Evolutionary conservation across 2,329 filamentous ascomycete species (phyloP), one percentile per base, ranked within the genome.

Genomic region (Pseudofabraea citricarpa): DNA sequence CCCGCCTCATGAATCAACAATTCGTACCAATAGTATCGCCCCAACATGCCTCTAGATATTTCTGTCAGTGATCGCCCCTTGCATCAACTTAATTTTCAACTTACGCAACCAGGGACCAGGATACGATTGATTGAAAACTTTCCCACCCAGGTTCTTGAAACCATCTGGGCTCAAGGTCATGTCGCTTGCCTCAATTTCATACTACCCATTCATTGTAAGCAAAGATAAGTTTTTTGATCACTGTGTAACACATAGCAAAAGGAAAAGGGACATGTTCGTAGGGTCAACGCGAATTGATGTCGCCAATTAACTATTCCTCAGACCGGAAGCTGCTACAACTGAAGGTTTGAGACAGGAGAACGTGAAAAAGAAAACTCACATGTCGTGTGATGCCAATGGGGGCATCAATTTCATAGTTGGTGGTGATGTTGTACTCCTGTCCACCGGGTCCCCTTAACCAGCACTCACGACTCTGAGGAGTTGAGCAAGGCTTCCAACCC

Each of bases 21-120:
- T n/a, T n/a, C n/a, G n/a, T n/a, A n/a, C n/a, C n/a, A n/a, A n/a
- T n/a, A n/a, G n/a, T n/a, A n/a, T 47, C 45, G 8, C 39, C 43
- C 38, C 41, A 48, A 18, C 39, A 45, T 24, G 45, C 45, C 27
- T 47, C n/a, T n/a, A n/a, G n/a, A n/a, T n/a, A n/a, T n/a, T n/a
- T n/a, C n/a, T n/a, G n/a, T n/a, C n/a, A n/a, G n/a, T n/a, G n/a
- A n/a, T n/a, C n/a, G n/a, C n/a, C n/a, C n/a, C n/a, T n/a, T n/a
- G n/a, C n/a, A n/a, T n/a, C n/a, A n/a, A n/a, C n/a, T n/a, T n/a
- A n/a, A n/a, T n/a, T n/a, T n/a, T n/a, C n/a, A n/a, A n/a, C n/a
- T n/a, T n/a, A n/a, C n/a, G 40, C 19, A 48, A 38, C 36, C 39
- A 46, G 8, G 46, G 46, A 18, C 46, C 43, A 13, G 46, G 43